phyloP scores from a whole-genome alignment of 2,329 filamentous ascomycete species.

The Pseudogymnoascus sp. region DNA sequence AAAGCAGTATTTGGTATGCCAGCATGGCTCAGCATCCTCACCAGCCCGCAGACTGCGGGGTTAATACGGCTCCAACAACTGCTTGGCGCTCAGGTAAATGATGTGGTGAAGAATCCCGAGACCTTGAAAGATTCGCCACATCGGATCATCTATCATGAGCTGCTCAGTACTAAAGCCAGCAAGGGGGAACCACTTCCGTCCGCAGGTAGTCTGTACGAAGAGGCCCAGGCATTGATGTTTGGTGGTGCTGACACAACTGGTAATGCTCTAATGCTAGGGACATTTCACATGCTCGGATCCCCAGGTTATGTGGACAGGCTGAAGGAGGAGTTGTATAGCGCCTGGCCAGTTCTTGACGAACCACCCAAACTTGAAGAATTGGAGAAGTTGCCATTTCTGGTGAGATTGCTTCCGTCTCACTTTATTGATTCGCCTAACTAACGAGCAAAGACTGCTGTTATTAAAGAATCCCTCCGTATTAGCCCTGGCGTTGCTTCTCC shows the following conservation, averaged over 20 bases:
- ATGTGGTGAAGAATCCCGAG: conserved; percentile 16
- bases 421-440: conserved; percentile 27
- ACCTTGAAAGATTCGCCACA: conserved; percentile 24
- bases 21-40: conserved; percentile 17
- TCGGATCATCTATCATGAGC: conserved; percentile 29
- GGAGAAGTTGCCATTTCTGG: conserved; percentile 28
- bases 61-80: conserved; percentile 17
- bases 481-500: background rate
- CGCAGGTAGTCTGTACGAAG: conserved; percentile 31
- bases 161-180: conserved; percentile 26
- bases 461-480: background rate
- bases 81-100: conserved; percentile 16
- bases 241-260: conserved; percentile 38
- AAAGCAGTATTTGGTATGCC: conserved; percentile 21
- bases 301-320: conserved; percentile 28
- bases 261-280: conserved; percentile 33
- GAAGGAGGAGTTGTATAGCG: conserved; percentile 30
- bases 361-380: conserved; percentile 28
- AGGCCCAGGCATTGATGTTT: conserved; percentile 38
- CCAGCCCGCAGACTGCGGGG: conserved; percentile 18
- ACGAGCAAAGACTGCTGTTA: background rate
- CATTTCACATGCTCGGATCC: conserved; percentile 32
- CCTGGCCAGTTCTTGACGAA: conserved; percentile 29
- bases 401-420: background rate
- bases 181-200: conserved; percentile 20